These are phyloP conservation scores for Wallemia ichthyophaga DNA, from an alignment of 1,284 basidiomycete genomes.

Conservation along the genomic window DNA sequence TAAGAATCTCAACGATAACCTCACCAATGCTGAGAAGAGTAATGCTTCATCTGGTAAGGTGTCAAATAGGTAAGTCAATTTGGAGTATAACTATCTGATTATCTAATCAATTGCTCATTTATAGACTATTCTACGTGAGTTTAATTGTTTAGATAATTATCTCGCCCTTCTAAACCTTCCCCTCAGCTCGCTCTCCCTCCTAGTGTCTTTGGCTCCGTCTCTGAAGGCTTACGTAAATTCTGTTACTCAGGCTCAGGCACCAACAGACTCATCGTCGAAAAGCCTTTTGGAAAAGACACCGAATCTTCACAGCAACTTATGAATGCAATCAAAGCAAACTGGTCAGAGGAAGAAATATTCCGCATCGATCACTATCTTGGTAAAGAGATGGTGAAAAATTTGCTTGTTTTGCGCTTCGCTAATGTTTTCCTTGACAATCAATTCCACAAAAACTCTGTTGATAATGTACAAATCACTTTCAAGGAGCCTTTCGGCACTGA, in stretches of 20 bases:
- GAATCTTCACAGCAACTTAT: conserved; percentile 58
- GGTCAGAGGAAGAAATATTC: conserved; percentile 86
- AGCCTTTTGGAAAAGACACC: conserved; percentile 83
- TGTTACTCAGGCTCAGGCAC: conserved; percentile 40
- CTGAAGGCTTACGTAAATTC: conserved; percentile 45
- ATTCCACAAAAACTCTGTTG: conserved; percentile 81
- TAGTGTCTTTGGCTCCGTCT: conserved; percentile 65
- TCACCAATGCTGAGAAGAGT: conserved; percentile 41
- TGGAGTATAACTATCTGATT: conserved; percentile 9
- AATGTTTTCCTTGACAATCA: conserved; percentile 57
- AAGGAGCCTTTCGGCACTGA: conserved; percentile 95
- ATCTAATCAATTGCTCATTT: neutral
- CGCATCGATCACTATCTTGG: conserved; percentile 93
- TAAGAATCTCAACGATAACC: conserved; percentile 36
- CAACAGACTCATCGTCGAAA: conserved; percentile 82
- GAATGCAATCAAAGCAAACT: conserved; percentile 44
- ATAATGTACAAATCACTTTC: conserved; percentile 90
- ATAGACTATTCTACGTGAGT: conserved; percentile 46
- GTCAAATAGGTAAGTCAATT: conserved; percentile 8
- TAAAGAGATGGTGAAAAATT: conserved; percentile 96
- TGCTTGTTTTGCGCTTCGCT: conserved; percentile 74
- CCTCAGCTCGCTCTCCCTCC: conserved; percentile 56
- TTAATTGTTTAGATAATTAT: neutral
- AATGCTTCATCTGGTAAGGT: conserved; percentile 28
- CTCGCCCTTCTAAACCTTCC: neutral